Evolutionary conservation across 805 yeast species (phyloP), one percentile per base, ranked within the genome.

Genomic region (Cyberlindnera misumaiensis): DNA sequence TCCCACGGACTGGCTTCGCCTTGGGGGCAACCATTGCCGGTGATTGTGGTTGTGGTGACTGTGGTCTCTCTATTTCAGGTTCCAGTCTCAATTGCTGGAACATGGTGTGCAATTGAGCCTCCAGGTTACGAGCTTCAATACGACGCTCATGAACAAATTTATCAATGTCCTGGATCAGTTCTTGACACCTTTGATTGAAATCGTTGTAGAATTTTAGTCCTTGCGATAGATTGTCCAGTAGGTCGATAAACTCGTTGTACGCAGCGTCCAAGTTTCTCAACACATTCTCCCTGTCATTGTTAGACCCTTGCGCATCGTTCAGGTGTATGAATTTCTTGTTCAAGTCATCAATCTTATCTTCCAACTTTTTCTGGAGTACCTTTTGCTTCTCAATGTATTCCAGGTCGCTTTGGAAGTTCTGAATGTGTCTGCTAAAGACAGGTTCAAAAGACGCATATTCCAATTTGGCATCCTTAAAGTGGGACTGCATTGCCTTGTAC

Each of bases 141-240:
- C 81, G 62, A 34, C 86, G 59, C 11, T 60, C 52, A 24, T 67
- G 60, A n/a, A 75, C 70, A 53, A 64, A 81, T 12, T 63, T 60
- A 43, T 73, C 76, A 45, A 80, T 69, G 30, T 72, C 75, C 11
- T 59, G 58, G 30, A 71, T 51, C 15, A 78, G 68, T 3, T 49
- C 58, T 22, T 64, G 60, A 5, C 75, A 68, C 37, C 72, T 72
- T 8, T 56, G 57, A 24, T 70, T 60, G 43, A 85, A 73, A 38
- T 79, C 82, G 28, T 67, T 67, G 61, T 89, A 89, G 53, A 88
- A 88, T 38, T 70, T 68, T 0, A 73, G 50, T 0, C 95, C 96
- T 48, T 82, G 83, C 24, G 70, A 70, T 20, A 86, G 55, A 52
- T 84, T 82, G 5, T 67, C 62, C 13, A 70, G 57, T 3, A 85